These are phyloP conservation scores for Venustampulla echinocandica DNA, from an alignment of 495 filamentous ascomycete species.

Conservation along the genomic window DNA sequence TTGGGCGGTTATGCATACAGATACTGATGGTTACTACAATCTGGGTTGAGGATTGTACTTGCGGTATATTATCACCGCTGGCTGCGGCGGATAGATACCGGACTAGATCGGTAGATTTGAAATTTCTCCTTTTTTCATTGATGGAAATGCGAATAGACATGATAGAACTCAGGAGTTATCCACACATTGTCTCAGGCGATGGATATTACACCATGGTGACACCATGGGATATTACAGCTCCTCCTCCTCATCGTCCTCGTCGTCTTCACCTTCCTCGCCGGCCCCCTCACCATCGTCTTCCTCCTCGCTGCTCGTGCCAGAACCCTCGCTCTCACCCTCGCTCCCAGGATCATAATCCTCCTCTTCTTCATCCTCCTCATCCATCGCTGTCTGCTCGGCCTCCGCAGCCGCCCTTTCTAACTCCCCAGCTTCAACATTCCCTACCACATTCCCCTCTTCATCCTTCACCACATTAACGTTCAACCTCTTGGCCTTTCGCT, in stretches of 20 bases:
- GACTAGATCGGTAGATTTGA: too few species aligned
- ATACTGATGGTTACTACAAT: too few species aligned
- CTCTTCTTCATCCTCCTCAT: conserved; percentile 76
- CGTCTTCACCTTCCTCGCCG: conserved; percentile 31
- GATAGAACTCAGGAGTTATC: too few species aligned
- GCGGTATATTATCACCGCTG: too few species aligned
- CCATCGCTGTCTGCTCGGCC: conserved; percentile 35
- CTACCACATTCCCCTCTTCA: conserved; percentile 38
- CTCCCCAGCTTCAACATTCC: conserved; percentile 38
- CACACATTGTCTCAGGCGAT: too few species aligned
- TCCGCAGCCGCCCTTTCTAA: conserved; percentile 53
- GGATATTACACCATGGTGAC: too few species aligned
- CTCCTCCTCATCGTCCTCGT: conserved; percentile 13
- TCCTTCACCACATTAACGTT: conserved; percentile 56
- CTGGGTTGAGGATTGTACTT: too few species aligned
- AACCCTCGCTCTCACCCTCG: conserved; percentile 21
- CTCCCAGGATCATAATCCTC: conserved; percentile 45
- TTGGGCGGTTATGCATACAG: too few species aligned
- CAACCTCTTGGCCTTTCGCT: conserved; percentile 67
- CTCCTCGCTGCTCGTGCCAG: neutral
- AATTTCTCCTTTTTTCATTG: too few species aligned
- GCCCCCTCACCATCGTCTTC: neutral
- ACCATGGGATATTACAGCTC: neutral
- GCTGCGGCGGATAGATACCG: too few species aligned
- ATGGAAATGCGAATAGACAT: too few species aligned